Conservation (phyloP, 2,329 filamentous ascomycete species). For the Aspergillus sp. region DNA sequence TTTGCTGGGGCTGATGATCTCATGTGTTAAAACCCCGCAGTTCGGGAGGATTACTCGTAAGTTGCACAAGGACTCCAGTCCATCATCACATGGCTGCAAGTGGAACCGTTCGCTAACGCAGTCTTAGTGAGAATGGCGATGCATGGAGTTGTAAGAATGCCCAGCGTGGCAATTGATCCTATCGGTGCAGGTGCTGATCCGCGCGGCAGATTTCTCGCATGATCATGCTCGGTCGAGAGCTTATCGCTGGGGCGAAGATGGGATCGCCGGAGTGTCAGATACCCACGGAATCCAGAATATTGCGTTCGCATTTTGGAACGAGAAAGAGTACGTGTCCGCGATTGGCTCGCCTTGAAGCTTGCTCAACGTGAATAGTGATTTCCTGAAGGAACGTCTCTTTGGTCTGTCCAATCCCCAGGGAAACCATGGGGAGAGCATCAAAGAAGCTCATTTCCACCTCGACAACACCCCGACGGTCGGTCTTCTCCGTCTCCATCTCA, state of each 20-base stretch:
- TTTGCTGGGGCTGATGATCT: constrained; percentile 23
- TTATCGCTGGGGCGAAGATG: constrained; percentile 95
- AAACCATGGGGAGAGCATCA: constrained; percentile 95
- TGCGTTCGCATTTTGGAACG: constrained; percentile 96
- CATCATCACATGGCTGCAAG: too few relatives aligned
- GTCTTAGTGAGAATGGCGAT: constrained; percentile 70
- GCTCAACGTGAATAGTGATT: constrained; percentile 59
- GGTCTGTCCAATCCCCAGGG: constrained; percentile 94
- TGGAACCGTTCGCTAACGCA: neutral
- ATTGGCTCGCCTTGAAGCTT: neutral
- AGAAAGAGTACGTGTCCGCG: constrained; percentile 69
- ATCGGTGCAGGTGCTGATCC: neutral
- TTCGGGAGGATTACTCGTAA: constrained; percentile 86
- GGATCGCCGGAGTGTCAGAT: constrained; percentile 93
- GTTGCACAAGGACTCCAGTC: constrained; percentile 23
- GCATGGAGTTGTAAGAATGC: constrained; percentile 83
- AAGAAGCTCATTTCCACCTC: constrained; percentile 93
- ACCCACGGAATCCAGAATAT: constrained; percentile 89
- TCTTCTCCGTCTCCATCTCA: neutral
- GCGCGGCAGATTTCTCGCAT: constrained; percentile 76
- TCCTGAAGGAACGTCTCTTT: constrained; percentile 92
- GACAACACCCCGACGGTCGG: constrained; percentile 80
- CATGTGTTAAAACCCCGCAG: constrained; percentile 41
- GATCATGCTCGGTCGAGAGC: constrained; percentile 84
- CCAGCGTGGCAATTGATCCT: neutral